phyloP scores from a whole-genome alignment of 2,329 filamentous ascomycete species.

The Neofusicoccum sp. region DNA sequence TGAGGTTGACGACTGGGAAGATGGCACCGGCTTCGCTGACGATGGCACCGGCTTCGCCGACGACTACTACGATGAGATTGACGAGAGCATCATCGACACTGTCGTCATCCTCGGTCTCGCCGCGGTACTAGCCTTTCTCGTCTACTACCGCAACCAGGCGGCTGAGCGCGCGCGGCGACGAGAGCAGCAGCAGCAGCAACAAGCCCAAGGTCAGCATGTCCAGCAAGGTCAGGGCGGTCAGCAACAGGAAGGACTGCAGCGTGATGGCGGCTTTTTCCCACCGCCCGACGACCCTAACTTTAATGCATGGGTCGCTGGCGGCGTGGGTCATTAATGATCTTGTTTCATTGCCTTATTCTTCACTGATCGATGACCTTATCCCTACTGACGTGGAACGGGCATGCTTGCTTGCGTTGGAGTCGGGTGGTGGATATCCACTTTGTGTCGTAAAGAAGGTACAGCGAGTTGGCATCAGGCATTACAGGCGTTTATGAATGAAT shows the following conservation, averaged over 20 bases:
- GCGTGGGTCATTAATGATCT: conserved; percentile 56
- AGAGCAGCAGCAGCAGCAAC: conserved; percentile 31
- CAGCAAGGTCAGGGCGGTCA: conserved; percentile 23
- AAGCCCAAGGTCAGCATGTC: neutral
- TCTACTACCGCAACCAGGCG: conserved; percentile 75
- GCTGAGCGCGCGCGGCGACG: conserved; percentile 38
- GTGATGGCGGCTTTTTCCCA: conserved; percentile 62
- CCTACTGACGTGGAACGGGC: too few species aligned
- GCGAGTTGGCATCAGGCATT: too few species aligned
- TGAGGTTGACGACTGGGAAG: conserved; percentile 47
- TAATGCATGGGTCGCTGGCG: conserved; percentile 65
- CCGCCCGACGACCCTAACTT: conserved; percentile 66
- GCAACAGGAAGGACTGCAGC: conserved; percentile 38
- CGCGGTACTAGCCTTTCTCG: conserved; percentile 68
- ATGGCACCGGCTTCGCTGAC: conserved; percentile 41
- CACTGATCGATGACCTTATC: too few species aligned
- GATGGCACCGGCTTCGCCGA: conserved; percentile 57
- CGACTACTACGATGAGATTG: conserved; percentile 61
- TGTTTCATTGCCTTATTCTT: neutral
- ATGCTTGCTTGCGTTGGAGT: too few species aligned
- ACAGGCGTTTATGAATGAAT: too few species aligned
- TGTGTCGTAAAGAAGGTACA: too few species aligned
- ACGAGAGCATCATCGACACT: conserved; percentile 80
- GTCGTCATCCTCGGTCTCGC: conserved; percentile 78
- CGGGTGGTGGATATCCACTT: too few species aligned